Evolutionary conservation across 1,139 yeast genomes (phyloP).

Genomic region (Candida frijolesensis): DNA sequence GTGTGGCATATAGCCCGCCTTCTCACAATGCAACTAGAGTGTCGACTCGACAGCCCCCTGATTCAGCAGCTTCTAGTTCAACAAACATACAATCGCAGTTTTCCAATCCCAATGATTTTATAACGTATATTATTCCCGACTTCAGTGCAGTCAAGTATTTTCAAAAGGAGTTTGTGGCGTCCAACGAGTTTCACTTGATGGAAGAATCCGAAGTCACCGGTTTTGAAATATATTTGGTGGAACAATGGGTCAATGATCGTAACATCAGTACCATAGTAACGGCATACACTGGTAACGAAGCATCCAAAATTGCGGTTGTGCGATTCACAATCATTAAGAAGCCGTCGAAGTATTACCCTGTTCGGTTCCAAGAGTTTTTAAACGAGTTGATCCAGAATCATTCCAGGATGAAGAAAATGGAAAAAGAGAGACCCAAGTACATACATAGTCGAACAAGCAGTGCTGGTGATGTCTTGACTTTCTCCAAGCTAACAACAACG

Average conservation of each 20-base stretch:
- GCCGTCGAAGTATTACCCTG: slow-evolving; percentile 60
- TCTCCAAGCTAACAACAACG: slow-evolving; percentile 8
- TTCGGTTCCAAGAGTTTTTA: slow-evolving; percentile 58
- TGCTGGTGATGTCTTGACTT: slow-evolving; percentile 11
- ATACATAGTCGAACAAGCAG: slow-evolving; percentile 11
- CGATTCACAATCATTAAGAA: slow-evolving; percentile 60
- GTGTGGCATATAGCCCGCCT: neutral
- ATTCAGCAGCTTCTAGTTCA: slow-evolving; percentile 4
- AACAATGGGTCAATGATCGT: slow-evolving; percentile 88
- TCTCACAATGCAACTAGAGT: slow-evolving; percentile 1
- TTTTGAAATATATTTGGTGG: slow-evolving; percentile 86
- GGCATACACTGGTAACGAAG: slow-evolving; percentile 80
- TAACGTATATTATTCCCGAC: slow-evolving; percentile 52
- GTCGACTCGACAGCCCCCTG: neutral
- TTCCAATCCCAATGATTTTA: slow-evolving; percentile 27
- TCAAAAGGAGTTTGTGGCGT: slow-evolving; percentile 40
- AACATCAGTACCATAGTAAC: slow-evolving; percentile 68
- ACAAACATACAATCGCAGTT: slow-evolving; percentile 6
- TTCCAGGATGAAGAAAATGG: slow-evolving; percentile 49
- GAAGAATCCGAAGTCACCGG: slow-evolving; percentile 59
- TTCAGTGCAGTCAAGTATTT: slow-evolving; percentile 53
- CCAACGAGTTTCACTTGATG: slow-evolving; percentile 38
- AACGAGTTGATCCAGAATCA: slow-evolving; percentile 63
- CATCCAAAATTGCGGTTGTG: slow-evolving; percentile 62
- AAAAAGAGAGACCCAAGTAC: slow-evolving; percentile 15